Base-by-base conservation (phyloP, 345 rosid species). In the Linum lewisii region DNA sequence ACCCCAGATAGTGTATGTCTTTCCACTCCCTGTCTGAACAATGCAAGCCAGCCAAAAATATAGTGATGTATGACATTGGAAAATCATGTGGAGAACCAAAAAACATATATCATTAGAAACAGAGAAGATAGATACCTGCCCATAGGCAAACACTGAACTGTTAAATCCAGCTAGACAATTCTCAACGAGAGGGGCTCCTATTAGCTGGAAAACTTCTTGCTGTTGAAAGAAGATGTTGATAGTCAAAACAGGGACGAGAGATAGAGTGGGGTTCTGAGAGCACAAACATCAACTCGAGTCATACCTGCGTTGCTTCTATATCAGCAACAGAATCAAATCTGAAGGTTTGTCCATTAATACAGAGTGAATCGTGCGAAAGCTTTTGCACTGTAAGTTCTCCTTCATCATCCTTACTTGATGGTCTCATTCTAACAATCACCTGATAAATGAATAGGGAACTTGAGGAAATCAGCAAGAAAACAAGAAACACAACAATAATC, bases 1-100 rank as follows among this genome's bases (percentile, higher is more conserved):
- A 58, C 97, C 99, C 99, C 97, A 93, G 79, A 93, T 90, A 5
- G 97, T 93, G 71, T 85, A 93, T 10, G 97, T 93, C 74, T 93
- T 93, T 57, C 99, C 97, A 54, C 99, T 93, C 55, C 99, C 97
- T 5, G 96, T 93, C 97, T 90, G 64, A 66, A 56, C 52, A 72
- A 67, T 65, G 49, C 57, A 65, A 62, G 61, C 34, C 34, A 65
- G 54, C 34, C 34, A 51, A 24, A 64, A 26, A 5, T 38, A 61
- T 55, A 6, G 61, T 24, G 25, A 53, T 26, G 54, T 29, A 24
- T 34, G 32, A 34, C 42, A 55, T 59, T 9, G 18, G 15, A 20
- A 2, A 23, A 50, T n/a, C n/a, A 51, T 49, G 15, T 24, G 21
- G n/a, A 47, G 45, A 38, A 3, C 19, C 15, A 58, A 64, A 15